Evolutionary conservation across 23 red algal genomes (phyloP).

Genomic region (Gracilaria gracilis): DNA sequence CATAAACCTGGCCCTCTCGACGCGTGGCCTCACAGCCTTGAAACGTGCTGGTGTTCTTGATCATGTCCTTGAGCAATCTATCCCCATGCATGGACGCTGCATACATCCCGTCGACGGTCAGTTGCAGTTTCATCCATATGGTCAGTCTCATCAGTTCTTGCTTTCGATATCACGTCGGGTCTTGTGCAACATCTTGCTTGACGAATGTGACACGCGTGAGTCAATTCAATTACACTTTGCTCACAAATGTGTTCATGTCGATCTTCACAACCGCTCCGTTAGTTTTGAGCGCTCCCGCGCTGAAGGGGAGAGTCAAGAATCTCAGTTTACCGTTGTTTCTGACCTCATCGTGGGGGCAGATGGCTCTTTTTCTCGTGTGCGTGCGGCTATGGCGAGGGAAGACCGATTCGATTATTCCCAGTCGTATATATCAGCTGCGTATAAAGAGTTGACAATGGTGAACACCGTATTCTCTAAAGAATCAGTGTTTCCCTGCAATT

Average conservation of each 20-base stretch:
- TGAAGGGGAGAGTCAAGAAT: neutral
- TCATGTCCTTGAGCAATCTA: conserved; percentile 26
- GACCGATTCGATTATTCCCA: conserved; percentile 85
- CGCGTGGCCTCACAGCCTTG: conserved; percentile 90
- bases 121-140: conserved; percentile 76
- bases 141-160: conserved; percentile 82
- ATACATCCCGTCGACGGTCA: conserved; percentile 65
- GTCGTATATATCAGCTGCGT: conserved; percentile 84
- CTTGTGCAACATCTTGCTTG: conserved; percentile 78
- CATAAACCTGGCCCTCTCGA: conserved; percentile 98
- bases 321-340: conserved; percentile 7
- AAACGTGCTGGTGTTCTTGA: conserved; percentile 60
- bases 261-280: conserved; percentile 40
- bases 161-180: conserved; percentile 73
- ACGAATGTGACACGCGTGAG: conserved; percentile 53
- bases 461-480: neutral
- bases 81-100: conserved; percentile 92
- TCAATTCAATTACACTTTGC: conserved; percentile 49
- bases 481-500: conserved; percentile 61
- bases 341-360: conserved; percentile 94
- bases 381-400: conserved; percentile 72
- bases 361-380: conserved; percentile 90
- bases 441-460: conserved; percentile 93
- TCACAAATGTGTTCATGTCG: conserved; percentile 55
- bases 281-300: neutral